Percentiles rank a stretch among this genome's conserved stretches.
phyloP scores from a whole-genome alignment of 2,329 filamentous ascomycete species.

The Colletotrichum sp. region DNA sequence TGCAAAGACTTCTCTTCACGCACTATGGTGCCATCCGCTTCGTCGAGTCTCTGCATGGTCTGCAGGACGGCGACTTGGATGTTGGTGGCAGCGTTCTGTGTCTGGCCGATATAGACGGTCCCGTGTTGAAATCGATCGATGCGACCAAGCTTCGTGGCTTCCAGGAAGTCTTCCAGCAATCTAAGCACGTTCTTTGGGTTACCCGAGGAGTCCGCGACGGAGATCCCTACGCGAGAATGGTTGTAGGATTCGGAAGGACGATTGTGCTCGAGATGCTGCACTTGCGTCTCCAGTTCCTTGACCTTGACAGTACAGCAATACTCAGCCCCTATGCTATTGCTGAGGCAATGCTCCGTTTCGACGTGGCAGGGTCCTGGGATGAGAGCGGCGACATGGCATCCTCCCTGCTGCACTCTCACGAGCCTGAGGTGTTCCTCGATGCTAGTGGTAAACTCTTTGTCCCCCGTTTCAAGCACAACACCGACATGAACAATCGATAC shows the following conservation, averaged over 20 bases:
- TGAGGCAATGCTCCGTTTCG: background rate
- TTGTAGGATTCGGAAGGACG: slow-evolving; percentile 2
- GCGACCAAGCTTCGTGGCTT: slow-evolving; percentile 26
- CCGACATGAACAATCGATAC: background rate
- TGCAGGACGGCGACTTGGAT: slow-evolving; percentile 2
- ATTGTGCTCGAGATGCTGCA: slow-evolving; percentile 1
- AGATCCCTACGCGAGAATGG: slow-evolving; percentile 21
- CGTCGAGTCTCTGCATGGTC: background rate
- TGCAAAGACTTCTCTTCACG: background rate
- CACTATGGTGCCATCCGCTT: background rate
- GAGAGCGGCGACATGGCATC: background rate
- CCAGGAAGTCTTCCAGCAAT: slow-evolving; percentile 18
- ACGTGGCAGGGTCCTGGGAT: background rate
- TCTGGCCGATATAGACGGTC: slow-evolving; percentile 11
- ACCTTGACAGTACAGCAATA: background rate
- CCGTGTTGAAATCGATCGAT: slow-evolving; percentile 34
- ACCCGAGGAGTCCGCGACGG: slow-evolving; percentile 16
- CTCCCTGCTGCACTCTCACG: background rate
- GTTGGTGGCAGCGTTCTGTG: slow-evolving; percentile 20
- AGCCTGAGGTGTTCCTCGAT: background rate
- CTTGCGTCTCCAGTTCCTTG: slow-evolving; percentile 10
- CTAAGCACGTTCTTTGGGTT: slow-evolving; percentile 23
- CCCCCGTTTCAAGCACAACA: background rate
- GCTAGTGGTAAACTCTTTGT: background rate
- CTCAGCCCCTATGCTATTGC: background rate